phyloP scores from a whole-genome alignment of 768 basidiomycete species.

The Amanita jacksonii region DNA sequence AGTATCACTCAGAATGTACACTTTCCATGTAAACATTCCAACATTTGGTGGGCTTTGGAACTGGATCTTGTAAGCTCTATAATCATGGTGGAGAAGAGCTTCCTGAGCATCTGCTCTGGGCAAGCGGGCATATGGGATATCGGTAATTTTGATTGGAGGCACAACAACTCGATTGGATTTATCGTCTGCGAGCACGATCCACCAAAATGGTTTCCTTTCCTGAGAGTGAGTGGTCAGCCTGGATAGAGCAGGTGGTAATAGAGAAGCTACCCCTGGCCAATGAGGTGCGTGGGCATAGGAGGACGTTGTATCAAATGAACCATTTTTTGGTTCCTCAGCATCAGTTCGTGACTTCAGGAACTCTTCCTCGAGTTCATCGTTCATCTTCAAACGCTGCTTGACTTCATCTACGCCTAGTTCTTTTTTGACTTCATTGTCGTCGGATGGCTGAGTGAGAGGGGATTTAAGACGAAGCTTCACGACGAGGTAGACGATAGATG shows the following conservation, averaged over 20 bases:
- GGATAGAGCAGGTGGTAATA: background rate
- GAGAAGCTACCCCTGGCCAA: slow-evolving; percentile 72
- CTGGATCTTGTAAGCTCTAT: slow-evolving; percentile 81
- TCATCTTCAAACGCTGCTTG: slow-evolving; percentile 33
- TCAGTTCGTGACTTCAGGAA: slow-evolving; percentile 59
- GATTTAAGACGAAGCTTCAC: slow-evolving; percentile 73
- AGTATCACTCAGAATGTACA: slow-evolving; percentile 81
- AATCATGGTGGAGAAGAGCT: slow-evolving; percentile 37
- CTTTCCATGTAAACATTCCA: slow-evolving; percentile 84
- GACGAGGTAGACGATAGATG: slow-evolving; percentile 78
- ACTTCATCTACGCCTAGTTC: slow-evolving; percentile 38
- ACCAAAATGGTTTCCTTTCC: slow-evolving; percentile 89
- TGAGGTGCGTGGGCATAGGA: slow-evolving; percentile 78
- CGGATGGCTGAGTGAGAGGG: slow-evolving; percentile 24
- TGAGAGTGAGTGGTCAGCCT: slow-evolving; percentile 19
- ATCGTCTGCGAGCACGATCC: slow-evolving; percentile 83
- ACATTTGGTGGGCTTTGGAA: slow-evolving; percentile 89
- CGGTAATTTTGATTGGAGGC: slow-evolving; percentile 72
- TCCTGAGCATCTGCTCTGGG: slow-evolving; percentile 14
- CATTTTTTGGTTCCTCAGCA: slow-evolving; percentile 39
- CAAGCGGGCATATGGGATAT: slow-evolving; percentile 58
- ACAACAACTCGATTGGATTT: slow-evolving; percentile 81
- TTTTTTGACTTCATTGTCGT: slow-evolving; percentile 20
- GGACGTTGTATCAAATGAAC: slow-evolving; percentile 20
- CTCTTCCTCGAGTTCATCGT: slow-evolving; percentile 58